Percentiles rank a stretch among this genome's conserved stretches.
Conservation (phyloP, 2,329 filamentous ascomycete species). For the Fusarium haematococcum region DNA sequence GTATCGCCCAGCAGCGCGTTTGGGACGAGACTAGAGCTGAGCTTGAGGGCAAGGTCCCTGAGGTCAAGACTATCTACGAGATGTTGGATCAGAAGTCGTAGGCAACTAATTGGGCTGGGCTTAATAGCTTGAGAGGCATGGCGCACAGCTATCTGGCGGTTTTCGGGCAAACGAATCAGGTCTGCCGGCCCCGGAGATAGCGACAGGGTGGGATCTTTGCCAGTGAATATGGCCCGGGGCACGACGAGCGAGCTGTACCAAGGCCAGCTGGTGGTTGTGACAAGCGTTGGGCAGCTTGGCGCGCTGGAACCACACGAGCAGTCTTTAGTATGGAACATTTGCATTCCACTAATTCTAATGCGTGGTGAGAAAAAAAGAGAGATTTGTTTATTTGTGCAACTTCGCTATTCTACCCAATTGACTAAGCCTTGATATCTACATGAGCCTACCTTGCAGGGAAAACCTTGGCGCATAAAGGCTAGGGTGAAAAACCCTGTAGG, state of each 20-base stretch:
- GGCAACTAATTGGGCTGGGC: neutral
- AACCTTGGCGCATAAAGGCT: neutral
- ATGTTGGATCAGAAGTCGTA: constrained; percentile 25
- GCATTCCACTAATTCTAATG: neutral
- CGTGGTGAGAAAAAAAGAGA: neutral
- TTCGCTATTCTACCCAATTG: neutral
- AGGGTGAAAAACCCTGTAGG: neutral
- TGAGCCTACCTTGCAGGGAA: neutral
- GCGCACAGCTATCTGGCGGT: neutral
- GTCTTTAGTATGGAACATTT: neutral
- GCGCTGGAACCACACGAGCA: neutral
- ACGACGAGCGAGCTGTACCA: neutral
- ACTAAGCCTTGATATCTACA: neutral
- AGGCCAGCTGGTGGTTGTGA: neutral
- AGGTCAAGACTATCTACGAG: constrained; percentile 39
- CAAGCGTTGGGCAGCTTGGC: neutral
- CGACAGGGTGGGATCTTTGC: neutral
- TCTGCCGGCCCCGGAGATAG: neutral
- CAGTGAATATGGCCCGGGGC: neutral
- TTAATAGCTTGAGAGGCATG: neutral
- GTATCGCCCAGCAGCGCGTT: constrained; percentile 37
- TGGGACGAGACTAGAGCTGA: constrained; percentile 41
- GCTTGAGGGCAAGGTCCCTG: constrained; percentile 40
- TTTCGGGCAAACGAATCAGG: neutral
- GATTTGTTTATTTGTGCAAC: neutral